Conservation (phyloP, 495 filamentous ascomycete genomes). For the Hyaloscypha finlandica region DNA sequence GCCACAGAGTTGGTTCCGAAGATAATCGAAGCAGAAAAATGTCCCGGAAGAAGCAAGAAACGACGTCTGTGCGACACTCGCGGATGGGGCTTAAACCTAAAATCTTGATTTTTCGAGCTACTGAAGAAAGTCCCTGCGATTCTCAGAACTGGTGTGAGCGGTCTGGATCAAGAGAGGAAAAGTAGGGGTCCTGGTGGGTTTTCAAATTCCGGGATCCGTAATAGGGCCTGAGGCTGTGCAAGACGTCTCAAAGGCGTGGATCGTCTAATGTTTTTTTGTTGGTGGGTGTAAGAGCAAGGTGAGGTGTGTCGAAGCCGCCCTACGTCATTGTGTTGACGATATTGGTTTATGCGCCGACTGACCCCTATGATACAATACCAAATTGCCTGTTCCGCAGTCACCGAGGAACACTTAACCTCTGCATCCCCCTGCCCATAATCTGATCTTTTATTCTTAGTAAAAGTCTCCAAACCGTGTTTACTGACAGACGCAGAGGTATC, state of each 20-base stretch:
- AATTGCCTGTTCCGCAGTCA: not conserved
- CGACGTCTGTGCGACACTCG: not conserved
- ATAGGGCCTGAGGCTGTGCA: slow-evolving; percentile 6
- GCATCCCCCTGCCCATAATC: not conserved
- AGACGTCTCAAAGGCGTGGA: not conserved
- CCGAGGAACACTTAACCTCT: not conserved
- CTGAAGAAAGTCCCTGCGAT: not conserved
- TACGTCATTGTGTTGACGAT: slow-evolving; percentile 10
- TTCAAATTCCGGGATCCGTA: not conserved
- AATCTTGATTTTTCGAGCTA: not conserved
- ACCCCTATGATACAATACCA: not conserved
- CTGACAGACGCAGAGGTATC: not conserved
- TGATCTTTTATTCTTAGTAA: not conserved
- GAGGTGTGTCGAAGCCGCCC: not conserved
- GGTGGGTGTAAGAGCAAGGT: not conserved
- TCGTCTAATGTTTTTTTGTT: not conserved
- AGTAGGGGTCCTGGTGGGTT: not conserved
- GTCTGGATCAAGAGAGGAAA: not conserved
- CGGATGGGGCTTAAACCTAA: slow-evolving; percentile 8
- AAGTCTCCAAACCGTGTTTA: not conserved
- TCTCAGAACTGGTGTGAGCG: not conserved
- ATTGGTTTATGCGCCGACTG: not conserved
- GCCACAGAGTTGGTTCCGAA: not conserved
- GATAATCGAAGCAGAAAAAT: not conserved
- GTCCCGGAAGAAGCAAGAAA: not conserved